Conservation (phyloP, 371 early-diverging fungal species). For the Capillidium rhysosporum region DNA sequence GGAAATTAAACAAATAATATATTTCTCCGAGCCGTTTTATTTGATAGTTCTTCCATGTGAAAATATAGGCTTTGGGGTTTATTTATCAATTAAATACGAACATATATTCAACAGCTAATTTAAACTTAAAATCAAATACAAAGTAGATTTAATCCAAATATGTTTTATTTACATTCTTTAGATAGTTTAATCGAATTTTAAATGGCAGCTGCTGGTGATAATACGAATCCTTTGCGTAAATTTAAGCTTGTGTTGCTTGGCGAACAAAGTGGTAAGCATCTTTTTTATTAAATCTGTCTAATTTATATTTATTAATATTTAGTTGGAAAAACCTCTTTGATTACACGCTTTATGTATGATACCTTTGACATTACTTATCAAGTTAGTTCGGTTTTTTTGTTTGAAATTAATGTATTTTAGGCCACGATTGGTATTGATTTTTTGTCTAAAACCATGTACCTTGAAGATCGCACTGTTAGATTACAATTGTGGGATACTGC, state of each 20-base stretch:
- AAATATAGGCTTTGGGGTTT: too few species aligned
- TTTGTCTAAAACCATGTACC: conserved; percentile 94
- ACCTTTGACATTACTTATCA: conserved; percentile 94
- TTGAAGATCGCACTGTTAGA: conserved; percentile 90
- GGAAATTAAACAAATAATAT: too few species aligned
- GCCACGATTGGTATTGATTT: conserved; percentile 99
- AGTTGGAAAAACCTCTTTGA: conserved; percentile 99
- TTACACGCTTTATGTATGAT: conserved; percentile 97
- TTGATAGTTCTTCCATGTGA: too few species aligned
- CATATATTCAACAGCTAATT: too few species aligned
- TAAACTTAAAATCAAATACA: too few species aligned
- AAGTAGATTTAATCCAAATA: too few species aligned
- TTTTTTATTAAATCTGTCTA: not conserved
- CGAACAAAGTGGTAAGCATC: conserved; percentile 74
- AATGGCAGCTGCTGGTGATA: conserved; percentile 16
- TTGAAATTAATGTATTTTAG: conserved; percentile 16
- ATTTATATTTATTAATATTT: conserved; percentile 1
- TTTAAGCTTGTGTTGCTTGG: conserved; percentile 89
- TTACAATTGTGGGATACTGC: conserved; percentile 99
- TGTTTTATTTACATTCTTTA: too few species aligned
- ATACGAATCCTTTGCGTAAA: conserved; percentile 52
- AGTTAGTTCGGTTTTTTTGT: conserved; percentile 21
- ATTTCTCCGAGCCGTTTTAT: too few species aligned
- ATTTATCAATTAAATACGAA: too few species aligned
- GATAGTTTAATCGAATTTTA: not conserved